These are phyloP conservation scores for Mortierella sp. DNA, from an alignment of 371 early-diverging fungal genomes.

Conservation along the genomic window DNA sequence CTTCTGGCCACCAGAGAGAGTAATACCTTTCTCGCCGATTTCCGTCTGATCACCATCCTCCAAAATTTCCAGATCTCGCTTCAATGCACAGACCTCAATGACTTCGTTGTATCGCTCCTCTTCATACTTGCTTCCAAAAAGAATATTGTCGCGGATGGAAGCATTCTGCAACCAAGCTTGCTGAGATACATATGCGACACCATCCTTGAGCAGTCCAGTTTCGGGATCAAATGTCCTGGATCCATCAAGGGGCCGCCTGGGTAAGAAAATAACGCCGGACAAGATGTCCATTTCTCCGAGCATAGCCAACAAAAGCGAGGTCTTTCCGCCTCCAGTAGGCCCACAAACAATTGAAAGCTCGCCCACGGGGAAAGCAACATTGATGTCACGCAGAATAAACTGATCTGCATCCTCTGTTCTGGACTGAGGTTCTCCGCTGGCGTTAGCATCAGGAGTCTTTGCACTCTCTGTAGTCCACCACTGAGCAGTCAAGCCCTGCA, in stretches of 20 bases:
- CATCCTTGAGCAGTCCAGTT: slow-evolving; percentile 59
- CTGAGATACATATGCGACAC: slow-evolving; percentile 85
- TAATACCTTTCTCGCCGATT: slow-evolving; percentile 91
- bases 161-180: slow-evolving; percentile 91
- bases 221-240: slow-evolving; percentile 56
- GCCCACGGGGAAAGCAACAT: slow-evolving; percentile 67
- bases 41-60: slow-evolving; percentile 92
- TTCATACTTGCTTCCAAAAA: slow-evolving; percentile 83
- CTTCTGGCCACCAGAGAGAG: slow-evolving; percentile 83
- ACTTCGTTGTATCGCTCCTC: slow-evolving; percentile 75
- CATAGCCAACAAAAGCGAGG: slow-evolving; percentile 74
- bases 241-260: slow-evolving; percentile 59
- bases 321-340: slow-evolving; percentile 74
- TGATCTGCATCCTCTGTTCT: slow-evolving; percentile 48
- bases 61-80: slow-evolving; percentile 83
- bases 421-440: slow-evolving; percentile 14
- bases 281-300: slow-evolving; percentile 75
- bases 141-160: slow-evolving; percentile 86
- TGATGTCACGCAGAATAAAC: slow-evolving; percentile 64
- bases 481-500: slow-evolving; percentile 62
- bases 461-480: slow-evolving; percentile 59
- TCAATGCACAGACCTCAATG: slow-evolving; percentile 73
- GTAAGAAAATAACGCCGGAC: slow-evolving; percentile 61
- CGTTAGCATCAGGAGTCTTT: slow-evolving; percentile 26
- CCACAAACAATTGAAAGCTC: slow-evolving; percentile 75